Conservation (phyloP, 1,284 basidiomycete genomes). For the Marasmius sp. region DNA sequence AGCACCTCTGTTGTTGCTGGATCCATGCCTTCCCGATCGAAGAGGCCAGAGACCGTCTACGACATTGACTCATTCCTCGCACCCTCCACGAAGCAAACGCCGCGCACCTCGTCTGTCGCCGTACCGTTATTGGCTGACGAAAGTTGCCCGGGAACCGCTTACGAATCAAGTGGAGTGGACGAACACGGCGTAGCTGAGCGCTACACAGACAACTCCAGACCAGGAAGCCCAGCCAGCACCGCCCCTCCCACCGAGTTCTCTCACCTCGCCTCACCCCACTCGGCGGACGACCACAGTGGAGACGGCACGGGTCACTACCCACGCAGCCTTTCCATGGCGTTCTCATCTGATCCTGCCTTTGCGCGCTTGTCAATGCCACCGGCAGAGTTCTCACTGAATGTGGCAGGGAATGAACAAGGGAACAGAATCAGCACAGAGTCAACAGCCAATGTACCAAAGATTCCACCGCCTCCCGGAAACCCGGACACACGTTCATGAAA, state of each 20-base stretch:
- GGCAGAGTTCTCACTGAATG: not conserved
- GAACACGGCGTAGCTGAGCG: not conserved
- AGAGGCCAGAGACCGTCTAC: not conserved
- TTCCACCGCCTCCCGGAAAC: not conserved
- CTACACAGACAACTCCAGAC: not conserved
- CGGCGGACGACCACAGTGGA: slow-evolving; percentile 9
- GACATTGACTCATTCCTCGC: not conserved
- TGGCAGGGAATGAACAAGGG: not conserved
- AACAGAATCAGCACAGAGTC: not conserved
- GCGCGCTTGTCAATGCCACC: not conserved
- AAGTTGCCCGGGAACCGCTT: not conserved
- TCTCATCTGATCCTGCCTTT: not conserved
- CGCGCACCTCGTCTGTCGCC: not conserved
- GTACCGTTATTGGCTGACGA: not conserved
- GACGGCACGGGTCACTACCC: not conserved
- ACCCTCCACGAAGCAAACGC: not conserved
- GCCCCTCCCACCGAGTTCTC: slow-evolving; percentile 1
- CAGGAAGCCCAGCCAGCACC: not conserved
- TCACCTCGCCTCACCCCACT: slow-evolving; percentile 10
- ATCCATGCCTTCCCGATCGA: slow-evolving; percentile 10
- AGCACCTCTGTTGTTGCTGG: slow-evolving; percentile 19
- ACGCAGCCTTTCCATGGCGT: not conserved
- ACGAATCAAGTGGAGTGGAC: not conserved
- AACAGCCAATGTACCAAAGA: not conserved
- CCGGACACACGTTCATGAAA: too few species aligned